Percentiles rank a stretch among this genome's conserved stretches.
Evolutionary conservation across 495 filamentous ascomycete species (phyloP).

Genomic region (Cetradonia linearis): DNA sequence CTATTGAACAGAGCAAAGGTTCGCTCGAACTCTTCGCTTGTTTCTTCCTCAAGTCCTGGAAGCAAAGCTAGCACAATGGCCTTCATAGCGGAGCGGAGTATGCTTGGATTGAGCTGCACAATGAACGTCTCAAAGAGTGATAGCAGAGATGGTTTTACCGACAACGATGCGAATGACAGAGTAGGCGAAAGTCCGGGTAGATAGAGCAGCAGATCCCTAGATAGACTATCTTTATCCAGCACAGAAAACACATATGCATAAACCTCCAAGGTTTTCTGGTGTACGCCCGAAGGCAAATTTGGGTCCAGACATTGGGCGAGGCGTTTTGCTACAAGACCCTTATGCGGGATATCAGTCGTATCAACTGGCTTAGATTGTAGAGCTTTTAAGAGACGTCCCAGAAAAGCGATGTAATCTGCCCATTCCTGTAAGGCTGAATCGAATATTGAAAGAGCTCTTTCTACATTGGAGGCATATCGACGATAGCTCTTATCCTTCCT

Average conservation of each 20-base stretch:
- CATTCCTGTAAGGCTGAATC: constrained; percentile 93
- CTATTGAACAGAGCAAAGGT: constrained; percentile 68
- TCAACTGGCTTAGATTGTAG: constrained; percentile 75
- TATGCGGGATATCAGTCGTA: constrained; percentile 66
- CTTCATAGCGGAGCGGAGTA: constrained; percentile 79
- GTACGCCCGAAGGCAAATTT: constrained; percentile 87
- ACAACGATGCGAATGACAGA: constrained; percentile 85
- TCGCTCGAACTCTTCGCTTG: constrained; percentile 90
- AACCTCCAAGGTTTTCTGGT: constrained; percentile 93
- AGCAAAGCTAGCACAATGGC: constrained; percentile 75
- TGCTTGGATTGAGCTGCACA: constrained; percentile 53
- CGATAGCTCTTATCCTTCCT: constrained; percentile 86
- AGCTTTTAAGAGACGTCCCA: constrained; percentile 86
- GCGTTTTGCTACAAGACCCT: constrained; percentile 73
- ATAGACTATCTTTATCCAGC: constrained; percentile 64
- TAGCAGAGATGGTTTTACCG: constrained; percentile 74
- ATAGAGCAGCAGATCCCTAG: constrained; percentile 73
- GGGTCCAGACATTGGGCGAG: constrained; percentile 93
- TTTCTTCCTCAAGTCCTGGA: constrained; percentile 89
- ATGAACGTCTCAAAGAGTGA: constrained; percentile 74
- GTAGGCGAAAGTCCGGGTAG: constrained; percentile 81
- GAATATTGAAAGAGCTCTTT: constrained; percentile 80
- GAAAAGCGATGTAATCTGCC: constrained; percentile 98
- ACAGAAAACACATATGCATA: constrained; percentile 77
- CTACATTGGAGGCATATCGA: constrained; percentile 79